phyloP scores from a whole-genome alignment of 176 grass and related monocot genomes.

The Saccharum officinarum region DNA sequence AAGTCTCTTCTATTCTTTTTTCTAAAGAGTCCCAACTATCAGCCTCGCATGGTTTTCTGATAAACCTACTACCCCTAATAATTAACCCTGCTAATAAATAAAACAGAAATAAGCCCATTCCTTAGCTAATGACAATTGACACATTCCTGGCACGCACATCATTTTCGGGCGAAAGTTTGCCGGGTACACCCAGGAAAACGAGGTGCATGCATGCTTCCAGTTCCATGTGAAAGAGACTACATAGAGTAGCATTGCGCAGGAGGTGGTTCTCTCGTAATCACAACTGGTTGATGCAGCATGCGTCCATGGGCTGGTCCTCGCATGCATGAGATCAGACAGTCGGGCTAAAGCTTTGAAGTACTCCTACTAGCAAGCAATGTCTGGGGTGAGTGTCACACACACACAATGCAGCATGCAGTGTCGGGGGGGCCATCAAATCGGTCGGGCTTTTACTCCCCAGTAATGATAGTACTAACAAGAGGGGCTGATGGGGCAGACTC shows the following conservation, averaged over 20 bases:
- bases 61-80: neutral
- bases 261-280: neutral
- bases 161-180: conserved; percentile 32
- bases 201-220: conserved; percentile 26
- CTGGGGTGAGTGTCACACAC: neutral
- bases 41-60: conserved; percentile 10
- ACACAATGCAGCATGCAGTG: conserved; percentile 38
- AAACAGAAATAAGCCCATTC: conserved; percentile 15
- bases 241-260: neutral
- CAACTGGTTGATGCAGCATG: neutral
- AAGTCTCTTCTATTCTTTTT: no score
- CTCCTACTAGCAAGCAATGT: neutral
- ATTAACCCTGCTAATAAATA: conserved; percentile 21
- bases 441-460: conserved; percentile 44
- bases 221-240: conserved; percentile 1
- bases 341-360: neutral
- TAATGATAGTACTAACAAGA: conserved; percentile 8
- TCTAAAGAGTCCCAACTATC: neutral
- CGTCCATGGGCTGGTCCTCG: conserved; percentile 20
- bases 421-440: conserved; percentile 45
- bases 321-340: neutral
- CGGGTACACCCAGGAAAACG: conserved; percentile 37
- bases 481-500: neutral
- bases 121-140: neutral
- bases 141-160: conserved; percentile 9